These are phyloP conservation scores for Boletus smithii DNA, from an alignment of 1,284 basidiomycete genomes.

Conservation along the genomic window DNA sequence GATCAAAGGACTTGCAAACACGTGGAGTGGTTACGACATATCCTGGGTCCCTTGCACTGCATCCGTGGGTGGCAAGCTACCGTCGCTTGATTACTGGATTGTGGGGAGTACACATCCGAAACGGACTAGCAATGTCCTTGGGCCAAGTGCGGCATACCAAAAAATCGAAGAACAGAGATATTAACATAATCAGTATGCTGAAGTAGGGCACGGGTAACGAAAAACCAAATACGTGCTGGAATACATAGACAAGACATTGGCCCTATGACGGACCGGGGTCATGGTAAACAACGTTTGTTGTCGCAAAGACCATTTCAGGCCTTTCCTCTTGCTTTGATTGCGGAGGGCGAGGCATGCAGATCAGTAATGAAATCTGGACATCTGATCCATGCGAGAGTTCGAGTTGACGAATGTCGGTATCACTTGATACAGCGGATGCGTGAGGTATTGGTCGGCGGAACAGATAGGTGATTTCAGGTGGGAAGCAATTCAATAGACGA, in stretches of 20 bases:
- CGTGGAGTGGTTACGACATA: neutral
- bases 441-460: slow-evolving; percentile 22
- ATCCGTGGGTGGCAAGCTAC: neutral
- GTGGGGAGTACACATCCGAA: neutral
- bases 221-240: slow-evolving; percentile 12
- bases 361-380: slow-evolving; percentile 28
- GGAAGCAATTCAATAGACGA: slow-evolving; percentile 15
- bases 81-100: neutral
- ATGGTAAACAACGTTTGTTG: slow-evolving; percentile 19
- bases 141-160: neutral
- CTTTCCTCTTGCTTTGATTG: neutral
- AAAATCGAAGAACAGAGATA: neutral
- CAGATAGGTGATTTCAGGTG: slow-evolving; percentile 29
- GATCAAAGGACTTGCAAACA: neutral
- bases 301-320: slow-evolving; percentile 28
- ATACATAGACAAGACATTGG: slow-evolving; percentile 1
- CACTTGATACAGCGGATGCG: neutral
- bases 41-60: too few relatives aligned
- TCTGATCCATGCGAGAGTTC: slow-evolving; percentile 20
- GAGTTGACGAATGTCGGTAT: slow-evolving; percentile 1
- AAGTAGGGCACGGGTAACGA: slow-evolving; percentile 5
- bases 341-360: slow-evolving; percentile 27
- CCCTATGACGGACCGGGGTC: slow-evolving; percentile 14
- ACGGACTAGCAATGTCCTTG: neutral
- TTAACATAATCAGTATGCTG: slow-evolving; percentile 11